A percentile compares a stretch with the other conserved stretches of the same genome.
These are phyloP conservation scores for Rhizoclosmatium sp. DNA, from an alignment of 192 early-diverging fungal genomes.

Conservation along the genomic window DNA sequence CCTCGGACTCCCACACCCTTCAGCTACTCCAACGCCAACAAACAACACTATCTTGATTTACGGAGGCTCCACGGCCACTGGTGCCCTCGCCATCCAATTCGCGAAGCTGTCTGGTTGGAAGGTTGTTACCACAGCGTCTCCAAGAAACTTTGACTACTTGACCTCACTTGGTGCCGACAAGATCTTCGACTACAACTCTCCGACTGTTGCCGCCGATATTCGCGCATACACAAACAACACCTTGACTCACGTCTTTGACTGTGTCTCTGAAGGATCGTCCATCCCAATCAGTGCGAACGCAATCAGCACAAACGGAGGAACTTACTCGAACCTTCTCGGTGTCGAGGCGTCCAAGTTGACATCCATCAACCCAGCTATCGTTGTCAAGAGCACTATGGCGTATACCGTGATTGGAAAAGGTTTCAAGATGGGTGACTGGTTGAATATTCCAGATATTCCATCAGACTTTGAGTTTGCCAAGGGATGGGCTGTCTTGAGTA, in stretches of 20 bases:
- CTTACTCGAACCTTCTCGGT: not conserved
- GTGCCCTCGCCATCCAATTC: constrained; percentile 53
- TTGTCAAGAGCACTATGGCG: constrained; percentile 32
- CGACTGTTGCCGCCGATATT: constrained; percentile 36
- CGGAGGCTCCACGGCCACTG: constrained; percentile 42
- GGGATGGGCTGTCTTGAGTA: constrained; percentile 31
- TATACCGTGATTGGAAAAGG: constrained; percentile 43
- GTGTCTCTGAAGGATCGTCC: constrained; percentile 34
- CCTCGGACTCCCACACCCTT: too few species aligned
- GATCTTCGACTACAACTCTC: constrained; percentile 43
- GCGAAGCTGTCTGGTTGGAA: constrained; percentile 25
- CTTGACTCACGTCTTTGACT: constrained; percentile 35
- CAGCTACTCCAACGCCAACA: constrained; percentile 25
- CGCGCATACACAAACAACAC: constrained; percentile 25
- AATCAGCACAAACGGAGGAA: not conserved
- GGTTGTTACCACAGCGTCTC: constrained; percentile 33
- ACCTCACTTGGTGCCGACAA: constrained; percentile 34
- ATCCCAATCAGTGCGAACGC: constrained; percentile 30
- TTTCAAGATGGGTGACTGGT: constrained; percentile 14
- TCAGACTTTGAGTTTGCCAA: constrained; percentile 35
- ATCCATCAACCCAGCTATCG: not conserved
- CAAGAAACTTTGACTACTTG: constrained; percentile 29
- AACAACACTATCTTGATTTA: constrained; percentile 36
- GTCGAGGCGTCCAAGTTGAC: not conserved
- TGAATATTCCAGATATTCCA: constrained; percentile 4